Conservation (phyloP, 1,139 yeast species). For the Eremothecium cymbalariae region DNA sequence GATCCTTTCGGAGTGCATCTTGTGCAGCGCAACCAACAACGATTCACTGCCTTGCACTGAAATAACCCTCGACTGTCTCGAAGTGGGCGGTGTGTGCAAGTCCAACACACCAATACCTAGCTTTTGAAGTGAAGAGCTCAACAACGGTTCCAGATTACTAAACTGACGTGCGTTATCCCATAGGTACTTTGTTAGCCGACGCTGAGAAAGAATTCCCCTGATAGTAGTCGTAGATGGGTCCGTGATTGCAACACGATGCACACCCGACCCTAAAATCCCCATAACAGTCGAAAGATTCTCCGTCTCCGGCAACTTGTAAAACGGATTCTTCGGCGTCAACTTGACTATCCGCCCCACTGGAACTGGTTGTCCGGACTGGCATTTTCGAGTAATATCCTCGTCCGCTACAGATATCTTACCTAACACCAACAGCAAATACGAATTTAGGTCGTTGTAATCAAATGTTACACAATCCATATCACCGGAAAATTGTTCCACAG, state of each 20-base stretch:
- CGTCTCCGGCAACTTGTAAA: slow-evolving; percentile 60
- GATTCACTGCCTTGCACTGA: slow-evolving; percentile 80
- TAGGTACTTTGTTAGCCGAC: slow-evolving; percentile 69
- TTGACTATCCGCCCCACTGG: slow-evolving; percentile 33
- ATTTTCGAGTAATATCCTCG: slow-evolving; percentile 27
- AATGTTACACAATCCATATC: slow-evolving; percentile 70
- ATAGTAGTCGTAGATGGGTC: slow-evolving; percentile 42
- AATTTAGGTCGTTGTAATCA: slow-evolving; percentile 85
- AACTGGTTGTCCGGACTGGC: slow-evolving; percentile 29
- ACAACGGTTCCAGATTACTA: slow-evolving; percentile 65
- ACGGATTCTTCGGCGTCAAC: slow-evolving; percentile 80
- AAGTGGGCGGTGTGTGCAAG: slow-evolving; percentile 25
- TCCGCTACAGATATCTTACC: slow-evolving; percentile 47
- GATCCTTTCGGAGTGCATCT: slow-evolving; percentile 78
- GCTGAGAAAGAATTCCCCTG: slow-evolving; percentile 79
- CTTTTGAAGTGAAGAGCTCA: slow-evolving; percentile 45
- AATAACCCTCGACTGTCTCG: slow-evolving; percentile 43
- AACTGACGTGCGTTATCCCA: slow-evolving; percentile 91
- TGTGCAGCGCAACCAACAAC: slow-evolving; percentile 74
- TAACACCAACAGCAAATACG: slow-evolving; percentile 68
- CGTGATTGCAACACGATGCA: slow-evolving; percentile 82
- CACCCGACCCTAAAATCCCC: slow-evolving; percentile 83
- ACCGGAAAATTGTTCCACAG: slow-evolving; percentile 50
- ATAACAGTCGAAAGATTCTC: slow-evolving; percentile 67
- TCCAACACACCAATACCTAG: slow-evolving; percentile 29